Percentiles rank a stretch among this genome's conserved stretches.
These are phyloP conservation scores for Aspergillus mulundensis DNA, from an alignment of 495 filamentous ascomycete genomes.

Conservation along the genomic window DNA sequence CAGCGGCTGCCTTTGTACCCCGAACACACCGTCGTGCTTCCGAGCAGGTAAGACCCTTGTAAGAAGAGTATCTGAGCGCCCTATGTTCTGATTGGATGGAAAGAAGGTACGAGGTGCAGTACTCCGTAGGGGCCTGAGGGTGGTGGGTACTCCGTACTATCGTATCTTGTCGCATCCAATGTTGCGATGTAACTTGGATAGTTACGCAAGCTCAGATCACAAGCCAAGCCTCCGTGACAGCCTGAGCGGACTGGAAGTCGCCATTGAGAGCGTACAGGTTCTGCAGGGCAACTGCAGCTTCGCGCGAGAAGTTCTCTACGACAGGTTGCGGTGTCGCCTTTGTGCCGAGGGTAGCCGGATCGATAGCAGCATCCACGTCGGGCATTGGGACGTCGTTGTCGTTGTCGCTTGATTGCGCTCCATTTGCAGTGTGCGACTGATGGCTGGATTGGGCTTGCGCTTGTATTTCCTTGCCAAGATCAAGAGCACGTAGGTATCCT, in stretches of 20 bases:
- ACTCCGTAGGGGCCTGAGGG: not conserved
- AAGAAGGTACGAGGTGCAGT: not conserved
- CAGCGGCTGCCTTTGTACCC: too few species aligned
- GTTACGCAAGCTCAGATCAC: constrained; percentile 12
- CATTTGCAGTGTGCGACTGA: not conserved
- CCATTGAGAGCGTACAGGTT: constrained; percentile 62
- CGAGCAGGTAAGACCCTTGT: not conserved
- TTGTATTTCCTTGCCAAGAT: constrained; percentile 42
- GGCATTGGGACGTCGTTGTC: constrained; percentile 7
- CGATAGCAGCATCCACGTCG: constrained; percentile 1
- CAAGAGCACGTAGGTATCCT: constrained; percentile 62
- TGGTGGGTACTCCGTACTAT: not conserved
- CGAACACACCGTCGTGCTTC: too few species aligned
- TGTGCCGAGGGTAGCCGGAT: constrained; percentile 11
- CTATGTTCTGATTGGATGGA: not conserved
- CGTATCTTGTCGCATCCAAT: not conserved
- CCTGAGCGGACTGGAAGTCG: constrained; percentile 50
- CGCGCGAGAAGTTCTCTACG: constrained; percentile 60
- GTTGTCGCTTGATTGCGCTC: not conserved
- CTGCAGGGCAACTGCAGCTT: constrained; percentile 76
- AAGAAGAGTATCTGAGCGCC: not conserved
- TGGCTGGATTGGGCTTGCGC: constrained; percentile 13
- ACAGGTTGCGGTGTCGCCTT: constrained; percentile 15
- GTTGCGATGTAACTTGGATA: not conserved
- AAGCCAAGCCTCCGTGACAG: constrained; percentile 52